Base-by-base conservation (phyloP, 2,329 filamentous ascomycete genomes). In the Pseudocercospora macadamiae region DNA sequence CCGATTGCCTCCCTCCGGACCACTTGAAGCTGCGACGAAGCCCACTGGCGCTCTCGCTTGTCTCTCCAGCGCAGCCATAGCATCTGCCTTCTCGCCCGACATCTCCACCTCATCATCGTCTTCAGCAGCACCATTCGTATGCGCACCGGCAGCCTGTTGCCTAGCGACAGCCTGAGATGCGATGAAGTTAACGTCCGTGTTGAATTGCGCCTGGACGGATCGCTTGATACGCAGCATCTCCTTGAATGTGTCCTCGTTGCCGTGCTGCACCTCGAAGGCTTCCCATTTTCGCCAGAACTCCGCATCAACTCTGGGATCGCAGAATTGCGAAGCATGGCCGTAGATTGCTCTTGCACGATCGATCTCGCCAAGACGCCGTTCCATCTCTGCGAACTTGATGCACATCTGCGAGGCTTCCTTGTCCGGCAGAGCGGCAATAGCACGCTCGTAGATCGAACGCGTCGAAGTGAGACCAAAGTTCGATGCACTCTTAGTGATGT, bases 201-300 rank as follows among this genome's bases (percentile, higher is more conserved):
- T 97, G 82, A 96, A 99, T 78, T 97, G 91, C 54, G 95, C 93
- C 76, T 97, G 92, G 10, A 99, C 95, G 75, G 91, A 96, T 73
- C 95, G 83, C 82, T 97, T 99, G 81, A 99, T 92, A 26, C 95
- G 88, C 63, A 97, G 82, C 95, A 99, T 99, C 74, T 99, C 95
- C 80, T 96, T 97, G 83, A 96, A 99, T 0, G 96, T 99, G 74
- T 99, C 95, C 75, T 99, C 96, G 77, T 99, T 99, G 65, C 95
- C 95, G 72, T 99, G 95, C 74, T 96, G 90, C 19, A 97, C 92
- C 76, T 99, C 96, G 75, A 99, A 99, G 55, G 87, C 83, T 76
- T 99, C 95, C 95, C 95, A 99, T 74, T 93, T 96, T 68, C 87
- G 83, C 96, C 96, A 99, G 78, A 97, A 99, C 14, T 84, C 86